phyloP scores from a whole-genome alignment of 176 grass and related monocot genomes.

The Aegilops tauschii region DNA sequence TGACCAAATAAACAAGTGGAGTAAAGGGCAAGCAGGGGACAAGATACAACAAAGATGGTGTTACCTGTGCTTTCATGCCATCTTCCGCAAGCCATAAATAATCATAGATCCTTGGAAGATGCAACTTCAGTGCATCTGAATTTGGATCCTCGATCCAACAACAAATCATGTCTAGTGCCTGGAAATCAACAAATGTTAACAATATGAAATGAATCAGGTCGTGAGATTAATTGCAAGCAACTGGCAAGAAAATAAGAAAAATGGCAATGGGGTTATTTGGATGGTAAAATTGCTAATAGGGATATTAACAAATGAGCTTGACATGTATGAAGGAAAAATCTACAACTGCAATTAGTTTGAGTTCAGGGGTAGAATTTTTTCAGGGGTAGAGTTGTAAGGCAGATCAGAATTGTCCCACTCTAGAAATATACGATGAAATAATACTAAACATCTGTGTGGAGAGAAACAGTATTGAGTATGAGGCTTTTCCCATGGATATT shows the following conservation, averaged over 20 bases:
- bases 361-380: neutral
- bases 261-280: neutral
- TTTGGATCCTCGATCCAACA: constrained; percentile 85
- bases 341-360: neutral
- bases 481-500: neutral
- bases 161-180: constrained; percentile 80
- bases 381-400: neutral
- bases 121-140: constrained; percentile 70
- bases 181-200: neutral
- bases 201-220: neutral
- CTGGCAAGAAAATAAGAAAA: neutral
- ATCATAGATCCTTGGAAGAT: constrained; percentile 74
- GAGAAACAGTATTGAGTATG: neutral
- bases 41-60: neutral
- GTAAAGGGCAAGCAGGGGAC: neutral
- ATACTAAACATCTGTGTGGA: neutral
- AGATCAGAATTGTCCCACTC: neutral
- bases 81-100: constrained; percentile 81
- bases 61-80: constrained; percentile 74
- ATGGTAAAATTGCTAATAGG: neutral
- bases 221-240: neutral
- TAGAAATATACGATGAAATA: neutral
- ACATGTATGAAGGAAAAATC: neutral
- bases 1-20: neutral
- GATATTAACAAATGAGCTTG: neutral